phyloP scores from a whole-genome alignment of 345 rosid genomes.

The Kernera saxatilis region DNA sequence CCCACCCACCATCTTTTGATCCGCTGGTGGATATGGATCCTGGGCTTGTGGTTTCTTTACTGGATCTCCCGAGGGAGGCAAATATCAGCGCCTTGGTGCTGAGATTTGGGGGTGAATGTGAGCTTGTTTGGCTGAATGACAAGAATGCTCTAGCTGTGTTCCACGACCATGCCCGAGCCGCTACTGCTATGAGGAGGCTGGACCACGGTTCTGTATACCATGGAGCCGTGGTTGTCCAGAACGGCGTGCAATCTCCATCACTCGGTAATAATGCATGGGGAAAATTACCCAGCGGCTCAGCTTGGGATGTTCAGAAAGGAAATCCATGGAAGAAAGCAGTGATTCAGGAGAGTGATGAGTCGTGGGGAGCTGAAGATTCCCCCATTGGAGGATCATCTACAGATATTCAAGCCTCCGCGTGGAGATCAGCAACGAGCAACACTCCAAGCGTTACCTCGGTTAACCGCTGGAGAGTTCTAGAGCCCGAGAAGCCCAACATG shows the following conservation, averaged over 20 bases:
- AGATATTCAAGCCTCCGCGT: constrained; percentile 38
- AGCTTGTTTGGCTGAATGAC: constrained; percentile 88
- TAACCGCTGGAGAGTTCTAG: constrained; percentile 71
- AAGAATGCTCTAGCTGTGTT: constrained; percentile 91
- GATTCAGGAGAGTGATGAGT: constrained; percentile 56
- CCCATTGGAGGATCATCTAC: constrained; percentile 29
- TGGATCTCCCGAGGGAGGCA: constrained; percentile 85
- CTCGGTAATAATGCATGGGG: constrained; percentile 59
- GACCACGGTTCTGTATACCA: constrained; percentile 80
- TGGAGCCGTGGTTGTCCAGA: constrained; percentile 63
- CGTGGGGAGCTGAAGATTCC: constrained; percentile 57
- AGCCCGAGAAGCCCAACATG: constrained; percentile 38
- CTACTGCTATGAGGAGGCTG: constrained; percentile 95
- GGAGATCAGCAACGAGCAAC: constrained; percentile 43
- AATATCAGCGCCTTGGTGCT: constrained; percentile 76
- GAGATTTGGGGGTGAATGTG: constrained; percentile 97
- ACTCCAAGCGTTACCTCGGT: constrained; percentile 46
- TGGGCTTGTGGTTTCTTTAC: constrained; percentile 79
- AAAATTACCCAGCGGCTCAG: constrained; percentile 17
- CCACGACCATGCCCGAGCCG: constrained; percentile 89
- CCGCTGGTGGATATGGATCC: constrained; percentile 91
- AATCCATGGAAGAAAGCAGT: constrained; percentile 92
- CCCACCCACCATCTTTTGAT: constrained; percentile 65
- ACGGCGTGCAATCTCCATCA: constrained; percentile 32
- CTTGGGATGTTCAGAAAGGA: constrained; percentile 35